Evolutionary conservation across 495 filamentous ascomycete species (phyloP).

Genomic region (Aspergillus biplanus): DNA sequence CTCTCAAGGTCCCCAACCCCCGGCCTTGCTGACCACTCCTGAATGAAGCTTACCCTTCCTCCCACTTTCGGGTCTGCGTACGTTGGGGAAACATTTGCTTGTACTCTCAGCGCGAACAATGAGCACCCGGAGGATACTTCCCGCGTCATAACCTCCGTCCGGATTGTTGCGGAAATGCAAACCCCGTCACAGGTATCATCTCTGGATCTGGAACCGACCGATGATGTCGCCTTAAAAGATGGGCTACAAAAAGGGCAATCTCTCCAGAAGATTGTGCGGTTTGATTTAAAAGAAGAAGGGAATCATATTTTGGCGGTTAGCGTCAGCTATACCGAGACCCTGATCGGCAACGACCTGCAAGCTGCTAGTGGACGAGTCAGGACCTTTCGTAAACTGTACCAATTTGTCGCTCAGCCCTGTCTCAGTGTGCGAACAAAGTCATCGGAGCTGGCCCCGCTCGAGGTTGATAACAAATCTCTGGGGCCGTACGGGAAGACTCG

Average conservation of each 20-base stretch:
- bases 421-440: conserved; percentile 90
- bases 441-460: conserved; percentile 56
- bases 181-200: conserved; percentile 69
- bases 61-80: conserved; percentile 92
- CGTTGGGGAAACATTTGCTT: conserved; percentile 92
- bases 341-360: conserved; percentile 55
- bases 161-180: conserved; percentile 92
- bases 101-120: conserved; percentile 93
- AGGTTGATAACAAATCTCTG: conserved; percentile 48
- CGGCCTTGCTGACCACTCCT: conserved; percentile 9
- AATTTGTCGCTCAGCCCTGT: conserved; percentile 89
- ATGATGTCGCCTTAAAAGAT: conserved; percentile 37
- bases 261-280: conserved; percentile 79
- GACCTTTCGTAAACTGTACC: conserved; percentile 94
- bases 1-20: neutral
- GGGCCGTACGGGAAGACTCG: conserved; percentile 51
- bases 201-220: conserved; percentile 55
- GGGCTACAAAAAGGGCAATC: conserved; percentile 69
- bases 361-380: conserved; percentile 71
- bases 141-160: conserved; percentile 70
- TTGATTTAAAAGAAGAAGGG: conserved; percentile 92
- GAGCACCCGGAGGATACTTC: conserved; percentile 58
- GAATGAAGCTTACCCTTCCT: conserved; percentile 75
- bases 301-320: conserved; percentile 93
- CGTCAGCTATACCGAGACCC: conserved; percentile 79